A percentile compares a stretch with the other conserved stretches of the same genome.
phyloP scores from a whole-genome alignment of 306 rosid species.

The Mimosa pudica region DNA sequence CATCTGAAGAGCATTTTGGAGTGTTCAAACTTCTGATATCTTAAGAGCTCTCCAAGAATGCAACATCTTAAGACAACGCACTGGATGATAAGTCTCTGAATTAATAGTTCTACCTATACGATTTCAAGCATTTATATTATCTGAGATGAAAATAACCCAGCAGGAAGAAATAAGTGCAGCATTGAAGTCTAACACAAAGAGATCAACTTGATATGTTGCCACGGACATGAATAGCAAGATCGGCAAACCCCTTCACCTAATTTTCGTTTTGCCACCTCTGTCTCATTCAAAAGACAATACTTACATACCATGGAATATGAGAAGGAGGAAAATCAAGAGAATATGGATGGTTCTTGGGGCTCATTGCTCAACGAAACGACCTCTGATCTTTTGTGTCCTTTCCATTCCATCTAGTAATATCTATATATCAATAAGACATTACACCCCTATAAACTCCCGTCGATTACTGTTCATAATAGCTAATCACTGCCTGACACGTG shows the following conservation, averaged over 20 bases:
- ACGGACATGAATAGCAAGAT: conserved; percentile 35
- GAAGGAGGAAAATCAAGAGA: too few species aligned
- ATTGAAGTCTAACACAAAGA: conserved; percentile 6
- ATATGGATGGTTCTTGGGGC: too few species aligned
- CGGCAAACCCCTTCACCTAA: conserved; percentile 26
- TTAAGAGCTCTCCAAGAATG: conserved; percentile 22
- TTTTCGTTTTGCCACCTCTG: conserved; percentile 7
- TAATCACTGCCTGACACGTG: too few species aligned
- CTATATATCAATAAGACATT: too few species aligned
- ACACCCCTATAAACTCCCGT: too few species aligned
- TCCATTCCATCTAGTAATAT: too few species aligned
- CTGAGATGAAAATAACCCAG: conserved; percentile 33
- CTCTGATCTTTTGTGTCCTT: too few species aligned
- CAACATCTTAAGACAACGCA: conserved; percentile 24
- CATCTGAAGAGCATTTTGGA: too few species aligned
- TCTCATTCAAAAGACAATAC: conserved; percentile 24
- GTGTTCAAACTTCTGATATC: conserved; percentile 28
- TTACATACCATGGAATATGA: too few species aligned
- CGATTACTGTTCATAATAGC: too few species aligned
- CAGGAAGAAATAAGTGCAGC: conserved; percentile 23
- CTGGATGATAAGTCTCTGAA: conserved; percentile 17
- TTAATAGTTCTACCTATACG: conserved; percentile 16
- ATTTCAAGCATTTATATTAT: conserved; percentile 19
- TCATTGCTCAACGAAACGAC: too few species aligned
- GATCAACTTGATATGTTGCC: conserved; percentile 38